Conservation (phyloP, 495 filamentous ascomycete genomes). For the Xeromyces bisporus region DNA sequence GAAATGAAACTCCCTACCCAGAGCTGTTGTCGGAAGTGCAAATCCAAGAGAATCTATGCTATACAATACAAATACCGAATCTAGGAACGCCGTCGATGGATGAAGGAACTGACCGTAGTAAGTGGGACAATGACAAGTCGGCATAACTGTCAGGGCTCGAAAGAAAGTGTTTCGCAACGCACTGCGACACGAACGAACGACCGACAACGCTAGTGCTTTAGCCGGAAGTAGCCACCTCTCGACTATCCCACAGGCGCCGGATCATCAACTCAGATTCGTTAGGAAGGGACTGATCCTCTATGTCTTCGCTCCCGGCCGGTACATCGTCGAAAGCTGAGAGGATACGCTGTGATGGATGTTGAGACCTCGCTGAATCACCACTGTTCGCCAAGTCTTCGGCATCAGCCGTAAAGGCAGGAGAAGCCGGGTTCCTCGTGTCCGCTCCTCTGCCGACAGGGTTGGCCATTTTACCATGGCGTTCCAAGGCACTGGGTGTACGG, state of each 20-base stretch:
- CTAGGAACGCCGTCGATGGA: not conserved
- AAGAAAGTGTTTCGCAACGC: not conserved
- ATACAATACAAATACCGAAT: not conserved
- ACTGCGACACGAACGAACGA: conserved; percentile 2
- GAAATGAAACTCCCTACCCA: too few species aligned
- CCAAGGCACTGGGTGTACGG: conserved; percentile 3
- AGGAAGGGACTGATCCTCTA: conserved; percentile 9
- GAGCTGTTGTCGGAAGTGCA: too few species aligned
- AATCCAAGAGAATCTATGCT: not conserved
- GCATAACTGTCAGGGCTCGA: not conserved
- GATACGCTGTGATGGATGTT: conserved; percentile 23
- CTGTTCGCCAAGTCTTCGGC: conserved; percentile 10
- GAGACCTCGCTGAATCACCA: conserved; percentile 15
- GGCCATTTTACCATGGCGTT: not conserved
- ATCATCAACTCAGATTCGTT: conserved; percentile 26
- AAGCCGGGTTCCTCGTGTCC: conserved; percentile 12
- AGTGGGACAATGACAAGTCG: not conserved
- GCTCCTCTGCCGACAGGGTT: conserved; percentile 4
- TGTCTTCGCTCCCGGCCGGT: conserved; percentile 11
- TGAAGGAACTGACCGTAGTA: not conserved
- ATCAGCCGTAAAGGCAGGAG: conserved; percentile 18
- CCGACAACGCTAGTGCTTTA: conserved; percentile 6
- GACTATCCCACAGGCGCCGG: conserved; percentile 33
- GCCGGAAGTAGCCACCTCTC: conserved; percentile 24
- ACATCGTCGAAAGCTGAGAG: conserved; percentile 27